phyloP scores from a whole-genome alignment of 345 rosid species.

The Camelina sativa region DNA sequence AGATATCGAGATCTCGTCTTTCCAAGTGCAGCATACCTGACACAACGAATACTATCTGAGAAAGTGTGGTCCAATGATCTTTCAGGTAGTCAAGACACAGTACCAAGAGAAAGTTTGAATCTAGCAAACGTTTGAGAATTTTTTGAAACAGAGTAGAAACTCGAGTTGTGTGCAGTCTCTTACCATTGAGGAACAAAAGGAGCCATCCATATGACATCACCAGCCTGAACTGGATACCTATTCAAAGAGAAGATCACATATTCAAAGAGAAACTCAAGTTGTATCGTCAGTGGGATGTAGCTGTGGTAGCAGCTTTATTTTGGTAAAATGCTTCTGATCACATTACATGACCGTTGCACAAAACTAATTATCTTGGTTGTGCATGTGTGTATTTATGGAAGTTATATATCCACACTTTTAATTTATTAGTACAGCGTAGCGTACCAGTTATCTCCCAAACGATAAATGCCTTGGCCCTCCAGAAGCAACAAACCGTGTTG shows the following conservation, averaged over 20 bases:
- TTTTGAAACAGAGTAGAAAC: constrained; percentile 1
- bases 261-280: constrained; percentile 16
- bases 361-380: constrained; percentile 2
- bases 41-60: constrained; percentile 23
- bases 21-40: constrained; percentile 91
- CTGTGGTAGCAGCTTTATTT: constrained; percentile 3
- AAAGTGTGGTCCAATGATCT: constrained; percentile 14
- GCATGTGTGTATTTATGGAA: constrained; percentile 15
- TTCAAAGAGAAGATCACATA: constrained; percentile 19
- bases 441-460: constrained; percentile 89
- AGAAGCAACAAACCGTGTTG: constrained; percentile 91
- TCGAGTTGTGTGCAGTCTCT: constrained; percentile 28
- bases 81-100: constrained; percentile 14
- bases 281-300: not conserved
- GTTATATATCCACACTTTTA: constrained; percentile 1
- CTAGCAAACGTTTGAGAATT: constrained; percentile 12
- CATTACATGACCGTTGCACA: constrained; percentile 2
- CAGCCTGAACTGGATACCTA: constrained; percentile 95
- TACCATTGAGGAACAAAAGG: constrained; percentile 98
- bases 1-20: constrained; percentile 67
- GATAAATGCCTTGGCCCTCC: constrained; percentile 94
- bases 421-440: constrained; percentile 13
- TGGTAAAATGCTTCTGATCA: constrained; percentile 2
- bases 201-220: constrained; percentile 98
- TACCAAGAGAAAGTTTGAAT: constrained; percentile 6